Evolutionary conservation across 805 yeast species (phyloP), one percentile per base, ranked within the genome.

Genomic region (Candida michaelii): DNA sequence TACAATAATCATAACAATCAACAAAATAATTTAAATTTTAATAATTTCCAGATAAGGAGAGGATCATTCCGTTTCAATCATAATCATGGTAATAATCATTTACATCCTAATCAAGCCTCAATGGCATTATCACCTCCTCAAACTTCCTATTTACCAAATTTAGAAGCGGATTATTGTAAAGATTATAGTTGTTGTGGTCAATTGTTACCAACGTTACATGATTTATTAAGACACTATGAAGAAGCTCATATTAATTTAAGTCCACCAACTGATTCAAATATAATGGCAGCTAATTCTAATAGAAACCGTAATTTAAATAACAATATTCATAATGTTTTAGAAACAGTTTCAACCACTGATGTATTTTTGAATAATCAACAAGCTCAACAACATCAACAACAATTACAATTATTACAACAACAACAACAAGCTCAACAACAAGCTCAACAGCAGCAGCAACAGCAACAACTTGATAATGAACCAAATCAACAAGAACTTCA

Each of bases 111-210:
- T 30, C 37, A 34, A 21, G 37, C 37, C 3, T 46, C 45, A 2
- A 40, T 45, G 39, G 50, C 53, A 1, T 65, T 77, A 63, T 76
- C 83, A 52, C 87, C 89, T 42, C 88, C 87, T 27, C 68, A 64
- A 37, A 80, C 91, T 19, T 79, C 93, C 7, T 93, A 91, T 61
- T 73, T 93, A 47, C 97, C 98, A 14, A 88, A 87, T 56, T 72
- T 91, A 45, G 99, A 91, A 65, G 96, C 96, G 8, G 90, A 90
- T 62, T 93, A 91, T 65, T 93, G 99, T 65, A 87, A 86, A 63
- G 99, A 93, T 69, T 93, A 93, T 66, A 81, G 89, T 39, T 93
- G 99, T 66, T 93, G 99, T 69, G 99, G 98, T 21, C 85, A 86
- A 59, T 71, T 84, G 32, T 74, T 93, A 47, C 98, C 98, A 24